phyloP scores from a whole-genome alignment of 306 rosid species.

The Lathyrus aphaca region DNA sequence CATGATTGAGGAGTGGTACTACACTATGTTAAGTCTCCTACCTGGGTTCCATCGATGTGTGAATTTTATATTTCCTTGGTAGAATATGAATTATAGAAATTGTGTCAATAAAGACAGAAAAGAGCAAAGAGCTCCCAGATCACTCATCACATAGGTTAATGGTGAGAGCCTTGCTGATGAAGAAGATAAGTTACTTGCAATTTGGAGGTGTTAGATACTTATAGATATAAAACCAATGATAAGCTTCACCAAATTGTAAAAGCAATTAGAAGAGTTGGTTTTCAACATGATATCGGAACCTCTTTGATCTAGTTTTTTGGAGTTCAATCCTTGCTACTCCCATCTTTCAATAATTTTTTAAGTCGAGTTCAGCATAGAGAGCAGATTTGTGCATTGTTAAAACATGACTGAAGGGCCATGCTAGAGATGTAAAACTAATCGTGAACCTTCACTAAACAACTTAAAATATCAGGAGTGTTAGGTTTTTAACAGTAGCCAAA shows the following conservation, averaged over 20 bases:
- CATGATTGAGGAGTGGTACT: background rate
- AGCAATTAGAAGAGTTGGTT: background rate
- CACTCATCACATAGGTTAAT: background rate
- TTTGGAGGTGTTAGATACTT: background rate
- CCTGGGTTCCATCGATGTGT: background rate
- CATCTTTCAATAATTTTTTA: background rate
- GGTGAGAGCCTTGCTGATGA: background rate
- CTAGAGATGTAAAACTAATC: constrained; percentile 13
- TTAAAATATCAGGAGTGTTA: background rate
- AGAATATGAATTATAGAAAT: background rate
- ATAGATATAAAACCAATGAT: background rate
- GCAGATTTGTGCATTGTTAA: background rate
- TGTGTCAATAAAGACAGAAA: background rate
- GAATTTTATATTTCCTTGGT: background rate
- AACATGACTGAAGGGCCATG: background rate
- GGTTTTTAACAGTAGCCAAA: background rate
- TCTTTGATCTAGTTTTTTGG: background rate
- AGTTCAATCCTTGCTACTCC: background rate
- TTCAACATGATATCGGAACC: too few species aligned
- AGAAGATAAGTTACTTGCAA: background rate
- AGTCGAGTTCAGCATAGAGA: background rate
- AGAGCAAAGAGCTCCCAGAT: background rate
- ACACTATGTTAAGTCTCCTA: background rate
- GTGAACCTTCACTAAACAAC: background rate
- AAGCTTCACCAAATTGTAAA: background rate